Evolutionary conservation across 768 basidiomycete species (phyloP).

Genomic region (Rhodotorula kratochvilovae): DNA sequence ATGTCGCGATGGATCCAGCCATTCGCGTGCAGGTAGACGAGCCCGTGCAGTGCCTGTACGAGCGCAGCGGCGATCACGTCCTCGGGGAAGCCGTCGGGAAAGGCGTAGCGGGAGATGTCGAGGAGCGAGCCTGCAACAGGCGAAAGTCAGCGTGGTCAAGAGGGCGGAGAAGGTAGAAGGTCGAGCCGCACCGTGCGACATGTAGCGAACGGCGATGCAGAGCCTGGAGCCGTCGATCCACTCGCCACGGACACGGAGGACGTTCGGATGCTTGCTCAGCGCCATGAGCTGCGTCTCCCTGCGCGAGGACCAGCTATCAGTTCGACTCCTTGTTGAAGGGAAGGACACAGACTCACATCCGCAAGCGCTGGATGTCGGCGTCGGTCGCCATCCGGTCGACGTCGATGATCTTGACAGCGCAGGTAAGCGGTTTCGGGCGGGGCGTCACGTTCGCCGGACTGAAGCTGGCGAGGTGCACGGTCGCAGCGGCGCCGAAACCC

Average conservation of each 20-base stretch:
- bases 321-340: slow-evolving; percentile 58
- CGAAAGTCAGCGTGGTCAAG: background rate
- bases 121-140: slow-evolving; percentile 56
- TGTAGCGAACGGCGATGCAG: slow-evolving; percentile 59
- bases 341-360: slow-evolving; percentile 44
- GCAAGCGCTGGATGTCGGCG: slow-evolving; percentile 29
- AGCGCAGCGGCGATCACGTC: slow-evolving; percentile 79
- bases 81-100: slow-evolving; percentile 85
- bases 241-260: slow-evolving; percentile 80
- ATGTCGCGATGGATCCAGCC: slow-evolving; percentile 82
- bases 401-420: slow-evolving; percentile 78
- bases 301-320: slow-evolving; percentile 18
- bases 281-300: slow-evolving; percentile 88
- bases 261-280: slow-evolving; percentile 85
- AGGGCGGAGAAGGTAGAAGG: background rate
- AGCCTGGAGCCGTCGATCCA: slow-evolving; percentile 82
- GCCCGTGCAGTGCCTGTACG: slow-evolving; percentile 75
- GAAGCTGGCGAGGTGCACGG: slow-evolving; percentile 75
- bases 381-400: slow-evolving; percentile 66
- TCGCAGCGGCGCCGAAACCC: slow-evolving; percentile 78
- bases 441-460: slow-evolving; percentile 46
- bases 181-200: slow-evolving; percentile 14
- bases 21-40: slow-evolving; percentile 82
- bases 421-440: slow-evolving; percentile 51
- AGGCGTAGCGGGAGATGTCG: slow-evolving; percentile 76